Base-by-base conservation (phyloP, 2,329 filamentous ascomycete genomes). In the Chaetomium sp. region DNA sequence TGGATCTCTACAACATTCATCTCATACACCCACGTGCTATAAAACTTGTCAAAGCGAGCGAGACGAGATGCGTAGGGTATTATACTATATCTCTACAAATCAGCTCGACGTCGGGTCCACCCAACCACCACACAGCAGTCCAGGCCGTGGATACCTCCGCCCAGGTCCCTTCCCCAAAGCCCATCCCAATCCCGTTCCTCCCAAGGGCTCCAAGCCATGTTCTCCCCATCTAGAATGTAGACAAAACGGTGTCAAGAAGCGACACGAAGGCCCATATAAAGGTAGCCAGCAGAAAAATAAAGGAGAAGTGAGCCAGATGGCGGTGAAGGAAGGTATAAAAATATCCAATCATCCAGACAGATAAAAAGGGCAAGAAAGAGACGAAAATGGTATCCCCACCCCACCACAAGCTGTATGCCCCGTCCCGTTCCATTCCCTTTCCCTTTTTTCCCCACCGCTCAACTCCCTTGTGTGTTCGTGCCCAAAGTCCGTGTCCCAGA, bases 151-250 rank as follows among this genome's bases (percentile, higher is more conserved):
- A 47, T 10, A 42, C 16, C 38, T n/a, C n/a, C 45, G 3, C 45
- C 45, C n/a, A 23, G 19, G 45, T 47, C 10, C 45, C 9, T 47
- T 42, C 38, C 38, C 16, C 19, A 7, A 42, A 42, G 38, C 45
- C 45, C n/a, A 47, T 47, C 21, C 45, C 45, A 2, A 21, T 21
- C 9, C n/a, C 9, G n/a, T 47, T 21, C 45, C n/a, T 47, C 45
- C 45, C n/a, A 9, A n/a, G 1, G 38, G 38, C 38, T n/a, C 38
- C 38, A 42, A 23, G n/a, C 49, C 49, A 51, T 27, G 49, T 23
- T 7, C 23, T 27, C 27, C 29, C 35, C 38, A 47, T 58, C 56
- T 58, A 58, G 38, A 58, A 27, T 58, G 27, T 58, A 58, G 25
- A 58, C 56, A 58, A 49, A 47, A 49, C 2, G 19, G 23, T 25